These are phyloP conservation scores for Oryza nivara DNA, from an alignment of 176 grass and related monocot genomes.

Conservation along the genomic window DNA sequence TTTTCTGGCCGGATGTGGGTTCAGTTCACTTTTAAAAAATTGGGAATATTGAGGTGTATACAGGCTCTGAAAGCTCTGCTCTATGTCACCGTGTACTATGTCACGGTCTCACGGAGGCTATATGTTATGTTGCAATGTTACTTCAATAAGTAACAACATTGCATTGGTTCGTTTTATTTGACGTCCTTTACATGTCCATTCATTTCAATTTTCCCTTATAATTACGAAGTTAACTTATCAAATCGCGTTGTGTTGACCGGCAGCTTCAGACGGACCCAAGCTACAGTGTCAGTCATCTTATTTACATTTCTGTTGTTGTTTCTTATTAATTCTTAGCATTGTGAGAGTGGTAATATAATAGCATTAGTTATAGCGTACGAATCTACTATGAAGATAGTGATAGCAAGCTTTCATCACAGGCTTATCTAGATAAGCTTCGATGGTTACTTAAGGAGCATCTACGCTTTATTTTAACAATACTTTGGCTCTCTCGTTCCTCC, in stretches of 20 bases:
- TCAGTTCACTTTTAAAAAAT: background rate
- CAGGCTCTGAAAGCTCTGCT: background rate
- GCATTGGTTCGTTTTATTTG: too few relatives aligned
- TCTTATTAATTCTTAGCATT: background rate
- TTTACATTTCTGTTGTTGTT: background rate
- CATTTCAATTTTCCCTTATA: too few relatives aligned
- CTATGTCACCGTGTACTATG: too few relatives aligned
- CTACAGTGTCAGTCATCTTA: background rate
- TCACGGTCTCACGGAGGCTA: background rate
- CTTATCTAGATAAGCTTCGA: conserved; percentile 13
- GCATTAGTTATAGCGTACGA: conserved; percentile 1
- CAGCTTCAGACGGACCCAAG: too few relatives aligned
- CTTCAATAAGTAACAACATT: background rate
- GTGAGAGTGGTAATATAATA: background rate
- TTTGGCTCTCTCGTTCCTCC: background rate
- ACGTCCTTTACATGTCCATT: too few relatives aligned
- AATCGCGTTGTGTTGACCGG: too few relatives aligned
- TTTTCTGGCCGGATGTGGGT: background rate
- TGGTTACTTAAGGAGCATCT: conserved; percentile 16
- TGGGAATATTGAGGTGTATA: background rate
- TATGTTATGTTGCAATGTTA: background rate
- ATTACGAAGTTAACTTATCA: too few relatives aligned
- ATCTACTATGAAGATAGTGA: conserved; percentile 24
- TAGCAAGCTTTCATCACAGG: background rate
- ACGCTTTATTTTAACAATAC: background rate